Base-by-base conservation (phyloP, 2,329 filamentous ascomycete species). In the Xylaria sp. region DNA sequence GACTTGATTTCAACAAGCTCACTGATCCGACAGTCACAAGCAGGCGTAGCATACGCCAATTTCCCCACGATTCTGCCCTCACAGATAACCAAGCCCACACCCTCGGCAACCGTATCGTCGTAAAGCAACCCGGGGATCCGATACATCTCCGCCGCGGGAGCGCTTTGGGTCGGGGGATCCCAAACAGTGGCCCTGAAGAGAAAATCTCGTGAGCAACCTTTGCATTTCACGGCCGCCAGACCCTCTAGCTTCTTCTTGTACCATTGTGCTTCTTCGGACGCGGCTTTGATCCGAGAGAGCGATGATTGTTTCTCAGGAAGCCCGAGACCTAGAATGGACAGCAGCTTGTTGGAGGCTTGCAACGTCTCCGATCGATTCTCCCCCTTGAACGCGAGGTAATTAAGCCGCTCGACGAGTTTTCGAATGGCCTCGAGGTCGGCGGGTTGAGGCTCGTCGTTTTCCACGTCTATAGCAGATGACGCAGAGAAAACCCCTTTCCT, bases 271-370 rank as follows among this genome's bases (percentile, higher is more conserved):
- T 68, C 65, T 23, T 68, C 60, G 10, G 60, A 47, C 27, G 65
- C 65, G 23, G 65, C 60, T 35, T 65, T 65, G 48, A 68, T 68
- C 42, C 65, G 29, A 21, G 65, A 68, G 21, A 68, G 25, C 16
- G 65, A 68, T 9, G 65, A 63, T n/a, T 65, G 59, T 48, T 65
- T 68, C 61, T 68, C 65, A 4, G 65, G 65, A 12, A 68, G 60
- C 13, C 50, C 60, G n/a, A 68, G 55, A 9, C 57, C 65, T 5
- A 68, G 60, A 16, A 68, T 2, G 4, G 65, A 59, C 5, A 68
- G 35, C 48, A 68, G 40, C 42, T 55, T 64, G 21, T 65, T 68
- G n/a, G 60, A 60, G 27, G 55, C 54, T 9, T 64, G 60, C 32
- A 57, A 6, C 48, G 23, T 44, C 32, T 68, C 65, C 10, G 65